Evolutionary conservation across 2,329 filamentous ascomycete genomes (phyloP).

Genomic region (Tricladium varicosporioides): DNA sequence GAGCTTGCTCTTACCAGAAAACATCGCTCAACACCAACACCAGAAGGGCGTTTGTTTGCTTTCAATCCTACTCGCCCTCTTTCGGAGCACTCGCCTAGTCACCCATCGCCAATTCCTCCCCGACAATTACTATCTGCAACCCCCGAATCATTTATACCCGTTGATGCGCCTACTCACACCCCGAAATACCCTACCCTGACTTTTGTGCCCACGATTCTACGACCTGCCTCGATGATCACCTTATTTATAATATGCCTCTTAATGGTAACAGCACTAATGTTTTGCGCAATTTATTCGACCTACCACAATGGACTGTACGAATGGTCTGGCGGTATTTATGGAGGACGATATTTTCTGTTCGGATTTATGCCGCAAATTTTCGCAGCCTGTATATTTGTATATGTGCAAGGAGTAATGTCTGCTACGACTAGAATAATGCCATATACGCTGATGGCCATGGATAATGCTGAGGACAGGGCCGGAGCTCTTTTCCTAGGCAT

Average conservation of each 20-base stretch:
- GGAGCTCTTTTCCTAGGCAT: conserved; percentile 64
- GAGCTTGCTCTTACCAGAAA: conserved; percentile 35
- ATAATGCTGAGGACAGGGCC: conserved; percentile 56
- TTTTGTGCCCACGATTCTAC: conserved; percentile 71
- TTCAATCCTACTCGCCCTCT: conserved; percentile 31
- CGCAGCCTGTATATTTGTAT: conserved; percentile 69
- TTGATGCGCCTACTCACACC: conserved; percentile 42
- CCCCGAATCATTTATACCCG: conserved; percentile 46
- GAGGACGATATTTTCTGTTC: conserved; percentile 79
- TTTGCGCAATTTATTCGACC: conserved; percentile 68
- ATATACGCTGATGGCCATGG: conserved; percentile 72
- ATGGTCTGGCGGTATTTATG: conserved; percentile 66
- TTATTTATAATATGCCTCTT: conserved; percentile 61
- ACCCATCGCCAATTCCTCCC: conserved; percentile 8
- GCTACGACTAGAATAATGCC: conserved; percentile 76
- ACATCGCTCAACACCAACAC: conserved; percentile 35
- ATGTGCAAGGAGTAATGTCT: conserved; percentile 70
- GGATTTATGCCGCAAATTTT: conserved; percentile 80
- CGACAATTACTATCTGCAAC: conserved; percentile 16
- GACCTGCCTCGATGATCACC: conserved; percentile 59
- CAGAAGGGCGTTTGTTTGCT: conserved; percentile 28
- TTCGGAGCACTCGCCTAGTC: conserved; percentile 14
- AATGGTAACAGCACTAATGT: conserved; percentile 71
- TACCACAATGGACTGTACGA: conserved; percentile 61
- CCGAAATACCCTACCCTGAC: conserved; percentile 53